Evolutionary conservation across 371 early-diverging fungal genomes (phyloP).

Genomic region (Mucor piriformis): DNA sequence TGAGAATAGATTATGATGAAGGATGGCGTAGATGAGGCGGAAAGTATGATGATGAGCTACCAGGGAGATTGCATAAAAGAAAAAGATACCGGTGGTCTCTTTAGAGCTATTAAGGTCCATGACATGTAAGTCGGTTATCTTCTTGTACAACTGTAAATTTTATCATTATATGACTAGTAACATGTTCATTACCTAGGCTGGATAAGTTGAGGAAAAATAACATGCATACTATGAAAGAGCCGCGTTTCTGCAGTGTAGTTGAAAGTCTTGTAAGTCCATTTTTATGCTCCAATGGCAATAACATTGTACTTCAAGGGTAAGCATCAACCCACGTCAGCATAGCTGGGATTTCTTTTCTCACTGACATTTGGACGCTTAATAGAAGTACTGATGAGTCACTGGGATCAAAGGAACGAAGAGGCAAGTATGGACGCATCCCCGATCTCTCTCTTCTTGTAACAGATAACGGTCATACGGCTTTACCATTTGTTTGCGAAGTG

Average conservation of each 20-base stretch:
- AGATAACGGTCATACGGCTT: neutral
- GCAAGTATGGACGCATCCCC: neutral
- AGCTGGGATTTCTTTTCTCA: neutral
- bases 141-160: too few relatives aligned
- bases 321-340: neutral
- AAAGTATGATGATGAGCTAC: too few relatives aligned
- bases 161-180: neutral
- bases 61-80: neutral
- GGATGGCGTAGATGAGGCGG: neutral
- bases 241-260: constrained; percentile 1
- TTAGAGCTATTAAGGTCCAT: neutral
- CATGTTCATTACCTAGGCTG: neutral
- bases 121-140: constrained; percentile 4
- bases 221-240: neutral
- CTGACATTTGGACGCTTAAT: neutral
- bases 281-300: neutral
- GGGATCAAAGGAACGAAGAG: constrained; percentile 5
- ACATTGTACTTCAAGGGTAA: constrained; percentile 1
- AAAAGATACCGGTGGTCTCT: neutral
- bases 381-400: neutral
- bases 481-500: constrained; percentile 7
- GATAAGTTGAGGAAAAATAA: neutral
- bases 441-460: neutral
- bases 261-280: constrained; percentile 4
- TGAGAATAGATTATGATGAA: neutral